Evolutionary conservation across 2,329 filamentous ascomycete genomes (phyloP).

Genomic region (Aspergillus aculeatinus): DNA sequence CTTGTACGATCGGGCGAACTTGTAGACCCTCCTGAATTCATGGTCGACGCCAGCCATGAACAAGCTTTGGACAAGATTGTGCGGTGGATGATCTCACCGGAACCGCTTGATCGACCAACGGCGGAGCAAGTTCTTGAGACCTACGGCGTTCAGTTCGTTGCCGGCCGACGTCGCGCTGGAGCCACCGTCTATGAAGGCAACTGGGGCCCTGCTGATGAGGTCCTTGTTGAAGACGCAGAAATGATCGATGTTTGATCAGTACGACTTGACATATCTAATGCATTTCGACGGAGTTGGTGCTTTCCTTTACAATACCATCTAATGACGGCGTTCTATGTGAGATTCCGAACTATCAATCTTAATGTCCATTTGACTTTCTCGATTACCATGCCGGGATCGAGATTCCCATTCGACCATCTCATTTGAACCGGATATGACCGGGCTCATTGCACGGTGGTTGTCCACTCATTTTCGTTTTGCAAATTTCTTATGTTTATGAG

Average conservation of each 20-base stretch:
- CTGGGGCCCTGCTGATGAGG: constrained; percentile 77
- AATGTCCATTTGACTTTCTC: constrained; percentile 10
- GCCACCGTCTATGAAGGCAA: constrained; percentile 96
- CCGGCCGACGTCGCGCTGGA: constrained; percentile 71
- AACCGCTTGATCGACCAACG: constrained; percentile 70
- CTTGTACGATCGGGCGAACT: constrained; percentile 56
- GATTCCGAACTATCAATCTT: constrained; percentile 18
- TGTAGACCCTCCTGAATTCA: constrained; percentile 75
- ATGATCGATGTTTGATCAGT: constrained; percentile 60
- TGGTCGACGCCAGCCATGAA: constrained; percentile 71
- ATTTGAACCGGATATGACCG: not conserved
- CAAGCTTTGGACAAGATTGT: constrained; percentile 82
- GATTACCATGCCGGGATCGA: constrained; percentile 9
- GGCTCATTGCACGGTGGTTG: constrained; percentile 10
- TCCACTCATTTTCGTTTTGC: constrained; percentile 13
- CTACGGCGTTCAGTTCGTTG: constrained; percentile 77
- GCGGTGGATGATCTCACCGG: constrained; percentile 79
- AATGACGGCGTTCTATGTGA: constrained; percentile 24
- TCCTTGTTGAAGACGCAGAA: constrained; percentile 58
- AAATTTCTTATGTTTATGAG: constrained; percentile 18
- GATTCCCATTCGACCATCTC: constrained; percentile 13
- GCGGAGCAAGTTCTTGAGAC: constrained; percentile 71
- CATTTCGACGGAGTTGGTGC: constrained; percentile 36
- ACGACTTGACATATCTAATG: constrained; percentile 28
- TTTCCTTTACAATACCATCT: constrained; percentile 26